These are phyloP conservation scores for Trichoderma reesei DNA, from an alignment of 495 filamentous ascomycete species.

Conservation along the genomic window DNA sequence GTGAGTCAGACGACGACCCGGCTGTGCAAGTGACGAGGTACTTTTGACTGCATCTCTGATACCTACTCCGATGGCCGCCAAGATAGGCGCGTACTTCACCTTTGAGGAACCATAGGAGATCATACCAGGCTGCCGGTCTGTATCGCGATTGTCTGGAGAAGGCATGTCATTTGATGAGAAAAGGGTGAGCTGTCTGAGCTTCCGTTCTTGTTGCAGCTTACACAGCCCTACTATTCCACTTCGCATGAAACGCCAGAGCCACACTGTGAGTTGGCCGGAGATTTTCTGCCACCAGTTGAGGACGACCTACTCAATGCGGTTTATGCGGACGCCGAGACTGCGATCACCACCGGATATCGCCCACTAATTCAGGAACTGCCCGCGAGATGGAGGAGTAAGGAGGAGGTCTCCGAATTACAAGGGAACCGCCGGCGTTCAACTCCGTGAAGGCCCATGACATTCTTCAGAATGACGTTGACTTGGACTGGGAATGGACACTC, in stretches of 20 bases:
- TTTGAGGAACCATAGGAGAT: background rate
- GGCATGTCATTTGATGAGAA: background rate
- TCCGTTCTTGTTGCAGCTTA: background rate
- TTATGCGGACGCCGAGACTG: background rate
- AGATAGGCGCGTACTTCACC: background rate
- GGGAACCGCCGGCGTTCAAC: background rate
- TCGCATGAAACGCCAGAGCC: constrained; percentile 1
- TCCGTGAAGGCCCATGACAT: background rate
- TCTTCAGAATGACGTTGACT: background rate
- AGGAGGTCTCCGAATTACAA: background rate
- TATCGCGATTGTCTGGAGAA: background rate
- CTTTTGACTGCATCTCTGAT: background rate
- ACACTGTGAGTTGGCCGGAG: background rate
- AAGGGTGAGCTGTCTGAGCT: background rate
- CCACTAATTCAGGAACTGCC: background rate
- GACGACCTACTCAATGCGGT: background rate
- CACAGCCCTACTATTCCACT: background rate
- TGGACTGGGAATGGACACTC: background rate
- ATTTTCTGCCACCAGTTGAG: background rate
- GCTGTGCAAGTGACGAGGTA: background rate
- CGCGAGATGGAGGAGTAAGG: background rate
- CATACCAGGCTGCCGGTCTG: background rate
- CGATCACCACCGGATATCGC: background rate
- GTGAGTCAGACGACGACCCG: background rate
- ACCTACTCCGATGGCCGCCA: background rate